Evolutionary conservation across 2,329 filamentous ascomycete species (phyloP).

Genomic region (Pestalotiopsis sp.): DNA sequence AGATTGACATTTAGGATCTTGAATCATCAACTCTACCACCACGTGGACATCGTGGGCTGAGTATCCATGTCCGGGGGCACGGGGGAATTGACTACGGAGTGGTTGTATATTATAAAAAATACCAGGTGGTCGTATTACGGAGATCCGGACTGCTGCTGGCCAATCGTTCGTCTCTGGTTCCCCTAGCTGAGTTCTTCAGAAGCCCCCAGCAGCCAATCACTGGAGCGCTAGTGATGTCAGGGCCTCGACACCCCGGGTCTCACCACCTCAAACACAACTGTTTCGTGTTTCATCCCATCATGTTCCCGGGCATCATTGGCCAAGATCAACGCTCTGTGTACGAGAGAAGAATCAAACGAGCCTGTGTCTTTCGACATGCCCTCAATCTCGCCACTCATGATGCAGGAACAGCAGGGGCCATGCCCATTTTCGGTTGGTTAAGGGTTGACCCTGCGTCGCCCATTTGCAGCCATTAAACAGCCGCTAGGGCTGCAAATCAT

Average conservation of each 20-base stretch:
- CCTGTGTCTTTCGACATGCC: not conserved
- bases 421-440: not conserved
- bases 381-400: not conserved
- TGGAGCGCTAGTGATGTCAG: not conserved
- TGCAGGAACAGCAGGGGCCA: not conserved
- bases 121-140: not conserved
- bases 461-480: not conserved
- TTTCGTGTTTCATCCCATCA: constrained; percentile 10
- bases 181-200: not conserved
- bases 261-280: constrained; percentile 10
- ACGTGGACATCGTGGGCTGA: too few species aligned
- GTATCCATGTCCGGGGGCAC: too few species aligned
- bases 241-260: not conserved
- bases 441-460: not conserved
- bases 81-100: not conserved
- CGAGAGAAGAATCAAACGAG: not conserved
- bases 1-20: too few species aligned
- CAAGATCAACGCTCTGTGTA: not conserved
- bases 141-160: not conserved
- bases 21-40: too few species aligned
- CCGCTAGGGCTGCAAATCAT: not conserved
- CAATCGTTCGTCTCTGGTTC: not conserved
- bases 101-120: not conserved
- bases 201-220: constrained; percentile 1
- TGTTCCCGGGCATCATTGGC: not conserved